phyloP scores from a whole-genome alignment of 2,329 filamentous ascomycete species.

The Blastomyces emzantsi region DNA sequence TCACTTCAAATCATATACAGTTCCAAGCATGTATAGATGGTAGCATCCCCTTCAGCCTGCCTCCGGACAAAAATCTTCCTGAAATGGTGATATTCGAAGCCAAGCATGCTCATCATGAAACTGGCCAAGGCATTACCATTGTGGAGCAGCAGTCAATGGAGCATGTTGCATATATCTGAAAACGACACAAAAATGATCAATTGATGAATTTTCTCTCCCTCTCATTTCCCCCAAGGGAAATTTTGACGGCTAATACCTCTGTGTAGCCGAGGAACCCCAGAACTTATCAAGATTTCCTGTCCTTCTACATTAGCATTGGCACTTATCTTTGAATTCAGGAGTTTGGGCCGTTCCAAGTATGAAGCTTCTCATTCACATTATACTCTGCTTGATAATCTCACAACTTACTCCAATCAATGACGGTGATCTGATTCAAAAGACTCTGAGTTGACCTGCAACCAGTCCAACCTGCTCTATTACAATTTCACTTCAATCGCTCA shows the following conservation, averaged over 20 bases:
- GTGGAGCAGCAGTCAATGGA: slow-evolving; percentile 16
- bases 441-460: too few species aligned
- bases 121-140: neutral
- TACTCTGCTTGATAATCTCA: slow-evolving; percentile 10
- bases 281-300: slow-evolving; percentile 9
- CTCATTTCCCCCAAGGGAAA: neutral
- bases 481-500: too few species aligned
- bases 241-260: slow-evolving; percentile 2
- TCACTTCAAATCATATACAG: slow-evolving; percentile 3
- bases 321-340: slow-evolving; percentile 12
- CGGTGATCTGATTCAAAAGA: too few species aligned
- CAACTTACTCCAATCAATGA: too few species aligned
- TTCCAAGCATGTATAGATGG: slow-evolving; percentile 14
- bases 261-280: slow-evolving; percentile 4
- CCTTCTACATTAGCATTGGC: slow-evolving; percentile 12
- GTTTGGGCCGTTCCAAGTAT: slow-evolving; percentile 10
- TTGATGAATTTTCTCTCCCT: slow-evolving; percentile 3
- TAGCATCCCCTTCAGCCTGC: slow-evolving; percentile 13
- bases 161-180: slow-evolving; percentile 16
- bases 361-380: slow-evolving; percentile 6
- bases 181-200: slow-evolving; percentile 11
- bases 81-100: slow-evolving; percentile 16
- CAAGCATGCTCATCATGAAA: slow-evolving; percentile 11
- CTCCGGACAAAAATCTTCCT: slow-evolving; percentile 7
- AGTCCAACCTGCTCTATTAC: too few species aligned